phyloP scores from a whole-genome alignment of 345 rosid species.

The Eucalyptus shirleyi region DNA sequence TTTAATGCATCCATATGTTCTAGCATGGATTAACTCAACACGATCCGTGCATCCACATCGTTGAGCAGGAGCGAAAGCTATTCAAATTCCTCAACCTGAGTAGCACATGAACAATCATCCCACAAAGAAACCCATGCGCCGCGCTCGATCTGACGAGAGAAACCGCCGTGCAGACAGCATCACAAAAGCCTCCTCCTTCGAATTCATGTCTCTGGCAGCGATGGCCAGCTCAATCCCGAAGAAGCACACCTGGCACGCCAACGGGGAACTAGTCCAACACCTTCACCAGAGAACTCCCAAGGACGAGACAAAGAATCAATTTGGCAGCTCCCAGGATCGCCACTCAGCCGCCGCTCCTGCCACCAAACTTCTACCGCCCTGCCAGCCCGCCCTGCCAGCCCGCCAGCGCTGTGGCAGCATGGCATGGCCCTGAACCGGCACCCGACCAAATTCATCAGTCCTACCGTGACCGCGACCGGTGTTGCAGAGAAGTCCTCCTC shows the following conservation, averaged over 20 bases:
- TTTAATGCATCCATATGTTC: background rate
- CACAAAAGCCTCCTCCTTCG: slow-evolving; percentile 50
- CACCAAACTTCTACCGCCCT: slow-evolving; percentile 67
- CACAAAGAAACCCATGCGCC: slow-evolving; percentile 65
- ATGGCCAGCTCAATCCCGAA: slow-evolving; percentile 72
- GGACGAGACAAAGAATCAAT: slow-evolving; percentile 36
- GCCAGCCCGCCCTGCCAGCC: slow-evolving; percentile 34
- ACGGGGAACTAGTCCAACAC: slow-evolving; percentile 63
- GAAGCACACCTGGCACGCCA: slow-evolving; percentile 50
- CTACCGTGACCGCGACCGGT: slow-evolving; percentile 45
- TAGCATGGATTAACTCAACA: background rate
- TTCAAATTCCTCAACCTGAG: slow-evolving; percentile 29
- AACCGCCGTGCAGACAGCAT: slow-evolving; percentile 54
- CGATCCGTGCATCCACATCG: background rate
- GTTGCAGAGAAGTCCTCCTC: slow-evolving; percentile 56
- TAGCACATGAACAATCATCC: slow-evolving; percentile 34
- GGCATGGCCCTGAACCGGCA: slow-evolving; percentile 94
- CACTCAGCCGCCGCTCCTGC: slow-evolving; percentile 76
- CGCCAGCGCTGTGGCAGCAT: slow-evolving; percentile 76
- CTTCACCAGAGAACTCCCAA: slow-evolving; percentile 59
- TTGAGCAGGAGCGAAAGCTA: background rate
- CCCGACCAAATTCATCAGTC: slow-evolving; percentile 67
- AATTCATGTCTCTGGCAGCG: slow-evolving; percentile 57
- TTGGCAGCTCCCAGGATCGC: slow-evolving; percentile 59
- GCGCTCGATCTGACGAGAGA: slow-evolving; percentile 54